A percentile compares a stretch with the other conserved stretches of the same genome.
Conservation (phyloP, 1,284 basidiomycete genomes). For the Kwoniella shivajii region DNA sequence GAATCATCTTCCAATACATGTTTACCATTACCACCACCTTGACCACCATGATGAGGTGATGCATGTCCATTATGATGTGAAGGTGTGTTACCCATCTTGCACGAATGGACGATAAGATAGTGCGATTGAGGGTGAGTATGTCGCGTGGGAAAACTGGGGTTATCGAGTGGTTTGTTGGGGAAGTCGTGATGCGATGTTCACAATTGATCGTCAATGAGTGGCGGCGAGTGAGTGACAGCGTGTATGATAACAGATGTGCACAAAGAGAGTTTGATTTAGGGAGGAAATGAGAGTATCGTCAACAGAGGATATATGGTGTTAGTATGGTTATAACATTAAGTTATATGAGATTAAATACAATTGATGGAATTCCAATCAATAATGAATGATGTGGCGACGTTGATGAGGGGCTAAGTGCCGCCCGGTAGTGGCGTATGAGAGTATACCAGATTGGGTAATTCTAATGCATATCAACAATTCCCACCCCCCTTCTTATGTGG, state of each 20-base stretch:
- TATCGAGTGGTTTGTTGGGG: neutral
- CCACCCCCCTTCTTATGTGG: neutral
- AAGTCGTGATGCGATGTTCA: constrained; percentile 7
- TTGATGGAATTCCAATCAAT: no score
- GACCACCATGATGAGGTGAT: neutral
- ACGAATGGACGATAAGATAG: neutral
- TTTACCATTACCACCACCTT: neutral
- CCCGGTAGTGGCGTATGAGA: neutral
- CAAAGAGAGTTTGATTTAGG: no score
- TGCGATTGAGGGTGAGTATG: neutral
- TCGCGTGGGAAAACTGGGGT: constrained; percentile 2
- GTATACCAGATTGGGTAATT: neutral
- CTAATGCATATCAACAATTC: neutral
- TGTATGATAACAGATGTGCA: no score
- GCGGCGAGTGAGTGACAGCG: no score
- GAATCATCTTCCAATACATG: constrained; percentile 1
- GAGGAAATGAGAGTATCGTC: no score
- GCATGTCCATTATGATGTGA: constrained; percentile 40
- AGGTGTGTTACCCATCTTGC: constrained; percentile 51
- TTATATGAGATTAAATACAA: no score
- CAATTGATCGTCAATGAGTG: no score
- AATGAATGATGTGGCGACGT: neutral
- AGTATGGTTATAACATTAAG: no score
- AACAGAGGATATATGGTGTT: no score
- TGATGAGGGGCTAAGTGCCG: neutral